Evolutionary conservation across 1,139 yeast genomes (phyloP).

Genomic region (Saccharomycopsis crataegensis): DNA sequence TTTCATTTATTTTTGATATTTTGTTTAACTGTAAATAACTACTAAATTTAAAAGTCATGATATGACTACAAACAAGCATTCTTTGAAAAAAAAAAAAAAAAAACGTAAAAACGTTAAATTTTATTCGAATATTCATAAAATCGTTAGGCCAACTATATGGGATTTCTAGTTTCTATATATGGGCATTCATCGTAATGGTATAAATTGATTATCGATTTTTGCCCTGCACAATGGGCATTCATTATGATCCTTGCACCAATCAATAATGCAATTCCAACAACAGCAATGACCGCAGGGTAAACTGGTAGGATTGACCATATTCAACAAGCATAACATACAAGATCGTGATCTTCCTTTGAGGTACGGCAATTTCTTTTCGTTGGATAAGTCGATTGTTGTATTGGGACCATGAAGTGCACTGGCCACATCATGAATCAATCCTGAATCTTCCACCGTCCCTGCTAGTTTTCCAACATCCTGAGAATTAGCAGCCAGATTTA

Average conservation of each 20-base stretch:
- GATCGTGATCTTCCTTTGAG: constrained; percentile 62
- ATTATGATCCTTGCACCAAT: constrained; percentile 82
- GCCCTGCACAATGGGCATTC: constrained; percentile 93
- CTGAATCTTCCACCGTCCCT: neutral
- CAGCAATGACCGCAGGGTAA: constrained; percentile 89
- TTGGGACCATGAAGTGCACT: constrained; percentile 24
- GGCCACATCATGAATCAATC: constrained; percentile 13
- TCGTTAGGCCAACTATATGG: too few relatives aligned
- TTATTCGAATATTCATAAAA: too few relatives aligned
- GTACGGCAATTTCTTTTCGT: constrained; percentile 53
- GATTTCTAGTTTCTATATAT: too few relatives aligned
- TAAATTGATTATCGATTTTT: constrained; percentile 35
- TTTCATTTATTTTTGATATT: too few relatives aligned
- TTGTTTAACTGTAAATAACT: too few relatives aligned
- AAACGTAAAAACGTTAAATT: too few relatives aligned
- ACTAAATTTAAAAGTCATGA: too few relatives aligned
- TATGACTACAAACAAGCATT: too few relatives aligned
- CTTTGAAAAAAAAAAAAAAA: too few relatives aligned
- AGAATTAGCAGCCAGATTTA: neutral
- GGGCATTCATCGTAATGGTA: constrained; percentile 48
- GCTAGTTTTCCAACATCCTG: neutral
- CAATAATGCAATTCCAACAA: constrained; percentile 87
- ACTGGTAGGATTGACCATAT: constrained; percentile 76
- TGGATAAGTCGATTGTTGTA: constrained; percentile 44
- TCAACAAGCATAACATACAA: constrained; percentile 78